These are phyloP conservation scores for Paspalum notatum DNA, from an alignment of 176 grass and related monocot species.

Conservation along the genomic window DNA sequence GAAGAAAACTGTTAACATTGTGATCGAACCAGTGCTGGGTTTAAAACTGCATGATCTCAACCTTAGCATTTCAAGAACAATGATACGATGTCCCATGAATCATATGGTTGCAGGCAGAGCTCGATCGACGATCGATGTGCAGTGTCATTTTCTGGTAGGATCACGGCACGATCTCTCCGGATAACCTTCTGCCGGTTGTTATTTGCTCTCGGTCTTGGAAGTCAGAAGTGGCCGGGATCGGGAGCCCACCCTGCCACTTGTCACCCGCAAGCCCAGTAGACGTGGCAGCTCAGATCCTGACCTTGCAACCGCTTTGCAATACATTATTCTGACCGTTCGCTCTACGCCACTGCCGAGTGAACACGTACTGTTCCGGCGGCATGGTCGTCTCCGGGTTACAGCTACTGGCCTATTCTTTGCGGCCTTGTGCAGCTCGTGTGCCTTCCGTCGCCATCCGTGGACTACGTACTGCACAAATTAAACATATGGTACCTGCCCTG, in stretches of 20 bases:
- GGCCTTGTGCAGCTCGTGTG: conserved; percentile 38
- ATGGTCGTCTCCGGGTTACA: neutral
- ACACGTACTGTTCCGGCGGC: conserved; percentile 2
- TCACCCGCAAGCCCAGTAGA: neutral
- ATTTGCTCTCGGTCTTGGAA: neutral
- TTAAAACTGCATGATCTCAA: too few relatives aligned
- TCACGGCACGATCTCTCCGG: neutral
- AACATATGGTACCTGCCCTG: too few relatives aligned
- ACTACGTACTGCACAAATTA: neutral
- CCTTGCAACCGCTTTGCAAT: neutral
- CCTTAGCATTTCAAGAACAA: neutral
- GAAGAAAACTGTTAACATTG: neutral
- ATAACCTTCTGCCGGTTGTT: neutral
- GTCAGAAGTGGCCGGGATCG: neutral
- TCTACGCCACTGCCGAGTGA: neutral
- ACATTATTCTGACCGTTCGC: conserved; percentile 14
- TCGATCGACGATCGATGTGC: too few relatives aligned
- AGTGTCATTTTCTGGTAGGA: conserved; percentile 38
- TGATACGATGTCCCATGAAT: neutral
- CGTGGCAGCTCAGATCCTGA: conserved; percentile 11
- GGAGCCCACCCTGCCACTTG: neutral
- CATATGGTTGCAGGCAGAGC: neutral
- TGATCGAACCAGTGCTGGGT: neutral
- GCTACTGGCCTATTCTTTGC: neutral
- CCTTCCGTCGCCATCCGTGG: neutral